Conservation (phyloP, 352 stramenopile genomes). For the Paralagenidium karlingii region DNA sequence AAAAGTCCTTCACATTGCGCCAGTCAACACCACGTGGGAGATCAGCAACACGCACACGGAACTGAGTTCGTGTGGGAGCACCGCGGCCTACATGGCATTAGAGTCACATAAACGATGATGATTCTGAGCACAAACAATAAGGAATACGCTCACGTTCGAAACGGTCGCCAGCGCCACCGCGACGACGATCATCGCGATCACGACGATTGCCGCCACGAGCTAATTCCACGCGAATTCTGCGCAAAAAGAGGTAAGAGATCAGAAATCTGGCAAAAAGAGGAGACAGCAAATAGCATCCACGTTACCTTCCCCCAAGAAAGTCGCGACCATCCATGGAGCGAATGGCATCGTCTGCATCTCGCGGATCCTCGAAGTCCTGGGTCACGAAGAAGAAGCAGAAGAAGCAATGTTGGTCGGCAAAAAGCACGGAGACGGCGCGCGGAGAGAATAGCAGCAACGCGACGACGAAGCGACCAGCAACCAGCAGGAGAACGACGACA, state of each 20-base stretch:
- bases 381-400: conserved; percentile 26
- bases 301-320: conserved; percentile 75
- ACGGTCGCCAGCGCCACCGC: conserved; percentile 24
- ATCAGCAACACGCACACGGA: conserved; percentile 62
- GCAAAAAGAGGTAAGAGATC: conserved; percentile 1
- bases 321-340: conserved; percentile 77
- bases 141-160: conserved; percentile 19
- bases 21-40: conserved; percentile 67
- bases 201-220: conserved; percentile 59
- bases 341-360: conserved; percentile 78
- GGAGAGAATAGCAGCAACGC: too few species aligned
- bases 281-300: too few species aligned
- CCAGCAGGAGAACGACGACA: too few species aligned
- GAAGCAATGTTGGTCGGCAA: conserved; percentile 12
- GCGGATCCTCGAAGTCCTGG: conserved; percentile 84
- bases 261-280: not conserved
- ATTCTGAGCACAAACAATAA: too few species aligned
- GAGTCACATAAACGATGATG: not conserved
- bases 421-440: too few species aligned
- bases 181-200: conserved; percentile 22
- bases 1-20: conserved; percentile 81
- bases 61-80: conserved; percentile 62
- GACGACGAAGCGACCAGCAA: too few species aligned
- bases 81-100: conserved; percentile 23
- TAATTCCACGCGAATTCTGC: conserved; percentile 69